Evolutionary conservation across 2,329 filamentous ascomycete genomes (phyloP), one percentile per base, ranked within the genome.

Genomic region (Amesomyces nigricolor): DNA sequence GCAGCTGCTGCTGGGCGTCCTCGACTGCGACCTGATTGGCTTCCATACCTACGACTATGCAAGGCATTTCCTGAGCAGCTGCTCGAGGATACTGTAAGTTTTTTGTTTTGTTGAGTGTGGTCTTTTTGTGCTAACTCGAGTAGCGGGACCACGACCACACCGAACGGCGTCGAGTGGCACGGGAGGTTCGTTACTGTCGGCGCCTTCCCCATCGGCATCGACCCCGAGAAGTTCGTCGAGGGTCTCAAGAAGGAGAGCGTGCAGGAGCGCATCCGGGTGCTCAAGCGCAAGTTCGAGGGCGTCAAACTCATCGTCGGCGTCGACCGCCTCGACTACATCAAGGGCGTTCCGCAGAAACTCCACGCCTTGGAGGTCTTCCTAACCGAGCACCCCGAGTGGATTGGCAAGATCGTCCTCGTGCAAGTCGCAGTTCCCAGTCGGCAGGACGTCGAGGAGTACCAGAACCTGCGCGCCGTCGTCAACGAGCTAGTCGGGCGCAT

Each of bases 41-140:
- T 97, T 99, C 77, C 94, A 99, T 73, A 99, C 94, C 29, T 97
- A 96, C 75, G 92, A 97, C 74, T 99, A 99, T 68, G 92, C 91
- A n/a, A 83, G 94, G 51, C 94, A 99, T 73, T 99, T 97, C 75
- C 75, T 99, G 63, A 96, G 91, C 74, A 92, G 89, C 68, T 97
- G 94, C 74, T 92, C 91, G n/a, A 87, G 92, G 62, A 94, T 97
- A 63, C 78, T 96, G 78, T 88, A 77, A 70, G 81, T 72, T 32
- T 32, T 22, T 10, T 16, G 10, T 13, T 9, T 13, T 17, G 22
- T 45, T 19, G 13, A 2, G 16, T 7, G 11, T 22, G 4, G 7
- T 2, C 9, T n/a, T 40, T 14, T 30, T 14, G 35, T 35, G 45
- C 56, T 62, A 29, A 60, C 56, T 11, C 3, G 3, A 19, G 8